Evolutionary conservation across 306 rosid genomes (phyloP).

Genomic region (Fagus sylvatica): DNA sequence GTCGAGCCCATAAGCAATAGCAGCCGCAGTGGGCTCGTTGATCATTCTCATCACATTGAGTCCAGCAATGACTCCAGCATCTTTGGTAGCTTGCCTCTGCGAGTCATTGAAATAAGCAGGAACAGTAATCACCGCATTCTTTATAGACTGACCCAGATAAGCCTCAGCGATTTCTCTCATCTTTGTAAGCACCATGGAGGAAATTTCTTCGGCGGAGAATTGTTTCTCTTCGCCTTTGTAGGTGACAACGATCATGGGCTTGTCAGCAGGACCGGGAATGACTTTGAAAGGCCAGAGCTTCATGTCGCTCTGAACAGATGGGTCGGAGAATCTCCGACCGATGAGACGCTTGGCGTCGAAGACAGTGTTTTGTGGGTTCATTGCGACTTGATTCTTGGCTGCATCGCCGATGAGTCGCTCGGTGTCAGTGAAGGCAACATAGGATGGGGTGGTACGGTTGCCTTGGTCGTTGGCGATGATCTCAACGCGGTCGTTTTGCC

Average conservation of each 20-base stretch:
- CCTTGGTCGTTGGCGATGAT: constrained; percentile 90
- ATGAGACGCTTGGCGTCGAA: constrained; percentile 83
- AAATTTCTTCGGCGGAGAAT: constrained; percentile 69
- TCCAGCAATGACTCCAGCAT: constrained; percentile 66
- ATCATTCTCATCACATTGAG: constrained; percentile 71
- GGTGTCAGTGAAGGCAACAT: constrained; percentile 87
- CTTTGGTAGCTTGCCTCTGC: constrained; percentile 83
- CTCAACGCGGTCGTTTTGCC: constrained; percentile 84
- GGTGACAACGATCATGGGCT: constrained; percentile 65
- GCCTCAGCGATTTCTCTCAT: constrained; percentile 72
- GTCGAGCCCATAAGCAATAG: constrained; percentile 80
- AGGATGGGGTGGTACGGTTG: constrained; percentile 84
- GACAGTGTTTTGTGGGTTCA: constrained; percentile 83
- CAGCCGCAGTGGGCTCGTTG: constrained; percentile 84
- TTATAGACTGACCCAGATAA: constrained; percentile 54
- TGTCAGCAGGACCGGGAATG: constrained; percentile 56
- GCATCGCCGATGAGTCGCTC: constrained; percentile 85
- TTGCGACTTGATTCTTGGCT: constrained; percentile 83
- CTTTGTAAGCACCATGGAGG: constrained; percentile 70
- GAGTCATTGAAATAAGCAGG: constrained; percentile 91
- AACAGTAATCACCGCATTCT: constrained; percentile 74
- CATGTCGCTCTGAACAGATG: constrained; percentile 70
- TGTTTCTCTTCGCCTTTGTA: constrained; percentile 76
- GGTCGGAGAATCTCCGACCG: constrained; percentile 65
- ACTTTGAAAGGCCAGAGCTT: constrained; percentile 86